Percentiles rank a stretch among this genome's conserved stretches.
phyloP scores from a whole-genome alignment of 805 yeast genomes.

The Lipomyces mesembrius region DNA sequence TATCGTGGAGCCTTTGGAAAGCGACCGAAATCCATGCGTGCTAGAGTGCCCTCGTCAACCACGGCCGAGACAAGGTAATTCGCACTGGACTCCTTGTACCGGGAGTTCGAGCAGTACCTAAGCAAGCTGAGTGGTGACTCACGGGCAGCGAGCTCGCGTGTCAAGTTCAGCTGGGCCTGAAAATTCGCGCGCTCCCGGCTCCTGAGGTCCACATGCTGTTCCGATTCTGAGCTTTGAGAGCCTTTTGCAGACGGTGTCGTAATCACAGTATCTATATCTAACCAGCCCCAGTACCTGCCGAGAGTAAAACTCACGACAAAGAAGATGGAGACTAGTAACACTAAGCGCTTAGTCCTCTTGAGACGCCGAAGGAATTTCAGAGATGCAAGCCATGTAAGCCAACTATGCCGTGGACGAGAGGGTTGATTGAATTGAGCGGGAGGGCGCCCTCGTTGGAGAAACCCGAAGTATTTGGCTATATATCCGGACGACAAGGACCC shows the following conservation, averaged over 20 bases:
- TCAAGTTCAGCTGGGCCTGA: background rate
- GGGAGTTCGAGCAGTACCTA: conserved; percentile 10
- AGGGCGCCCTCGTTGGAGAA: background rate
- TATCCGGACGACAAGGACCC: background rate
- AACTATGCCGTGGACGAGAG: background rate
- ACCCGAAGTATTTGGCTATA: background rate
- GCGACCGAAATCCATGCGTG: conserved; percentile 12
- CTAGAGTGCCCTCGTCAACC: conserved; percentile 20
- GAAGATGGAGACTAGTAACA: background rate
- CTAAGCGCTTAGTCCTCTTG: background rate
- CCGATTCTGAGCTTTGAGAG: background rate
- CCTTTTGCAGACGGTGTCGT: background rate
- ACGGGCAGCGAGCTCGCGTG: conserved; percentile 13
- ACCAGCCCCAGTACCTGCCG: background rate
- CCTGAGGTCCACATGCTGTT: background rate
- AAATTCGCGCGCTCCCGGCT: background rate
- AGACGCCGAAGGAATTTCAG: background rate
- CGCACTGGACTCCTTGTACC: background rate
- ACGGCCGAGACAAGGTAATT: conserved; percentile 11
- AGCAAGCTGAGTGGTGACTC: conserved; percentile 19
- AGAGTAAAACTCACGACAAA: background rate
- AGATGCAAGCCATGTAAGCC: background rate
- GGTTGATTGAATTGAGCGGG: background rate
- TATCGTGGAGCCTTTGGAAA: background rate
- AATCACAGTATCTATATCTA: background rate